Conservation (phyloP, 1,139 yeast genomes). For the Yamadazyma jaroonii region DNA sequence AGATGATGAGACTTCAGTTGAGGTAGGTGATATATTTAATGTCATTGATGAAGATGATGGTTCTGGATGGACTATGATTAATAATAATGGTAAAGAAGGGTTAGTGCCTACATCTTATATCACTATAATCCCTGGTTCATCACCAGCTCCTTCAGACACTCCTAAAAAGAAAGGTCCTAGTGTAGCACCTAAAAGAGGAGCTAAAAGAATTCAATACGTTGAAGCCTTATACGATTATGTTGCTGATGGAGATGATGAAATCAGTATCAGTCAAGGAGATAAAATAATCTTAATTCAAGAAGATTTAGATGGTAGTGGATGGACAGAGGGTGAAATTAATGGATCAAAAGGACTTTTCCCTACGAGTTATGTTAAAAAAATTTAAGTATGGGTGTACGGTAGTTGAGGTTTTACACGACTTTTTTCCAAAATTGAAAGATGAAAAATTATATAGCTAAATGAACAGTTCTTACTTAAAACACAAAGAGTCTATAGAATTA, state of each 20-base stretch:
- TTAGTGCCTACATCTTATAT: constrained; percentile 86
- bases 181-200: constrained; percentile 84
- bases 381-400: no score
- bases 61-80: constrained; percentile 84
- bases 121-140: constrained; percentile 6
- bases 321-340: constrained; percentile 90
- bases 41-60: constrained; percentile 77
- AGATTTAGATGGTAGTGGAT: constrained; percentile 86
- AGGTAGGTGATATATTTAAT: constrained; percentile 58
- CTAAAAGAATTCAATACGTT: constrained; percentile 60
- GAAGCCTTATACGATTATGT: constrained; percentile 76
- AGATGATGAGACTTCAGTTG: constrained; percentile 67
- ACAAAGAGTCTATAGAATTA: no score
- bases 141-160: constrained; percentile 11
- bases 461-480: no score
- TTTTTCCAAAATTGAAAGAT: background rate
- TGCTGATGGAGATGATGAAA: constrained; percentile 83
- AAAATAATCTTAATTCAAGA: constrained; percentile 59
- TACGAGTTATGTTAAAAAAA: constrained; percentile 64
- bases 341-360: constrained; percentile 81
- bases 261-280: constrained; percentile 73
- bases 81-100: constrained; percentile 52
- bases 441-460: background rate
- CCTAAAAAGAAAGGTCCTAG: constrained; percentile 50
- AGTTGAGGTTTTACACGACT: no score